Evolutionary conservation across 441 rosid species (phyloP), one percentile per base, ranked within the genome.

Genomic region (Monsonia emarginata): DNA sequence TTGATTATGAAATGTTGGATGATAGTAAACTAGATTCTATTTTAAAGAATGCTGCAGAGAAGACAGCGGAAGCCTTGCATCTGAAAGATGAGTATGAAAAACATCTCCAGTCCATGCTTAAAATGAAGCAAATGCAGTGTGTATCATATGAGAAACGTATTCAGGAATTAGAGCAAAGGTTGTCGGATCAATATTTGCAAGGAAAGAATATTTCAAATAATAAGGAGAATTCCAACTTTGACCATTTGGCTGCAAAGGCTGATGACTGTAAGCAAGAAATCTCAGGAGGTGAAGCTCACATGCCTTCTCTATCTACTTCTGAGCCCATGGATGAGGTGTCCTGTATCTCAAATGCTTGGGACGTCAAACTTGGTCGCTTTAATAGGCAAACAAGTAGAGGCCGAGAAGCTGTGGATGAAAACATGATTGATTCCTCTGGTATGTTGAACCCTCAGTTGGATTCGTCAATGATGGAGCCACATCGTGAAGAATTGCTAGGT

Each of bases 271-370:
- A 88, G 82, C 79, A 72, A 31, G 82, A 84, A 72, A 65, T 61
- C 56, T 78, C 82, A 28, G 76, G 72, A 64, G 82, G 66, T 58
- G 84, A 82, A 76, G 76, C 72, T 63, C 81, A 74, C 66, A 68
- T 81, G 74, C 84, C 82, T 30, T 82, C 64, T 69, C 61, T 71
- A 65, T 84, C 86, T 66, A 74, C 87, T 24, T 74, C 89, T 22
- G 99, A 95, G 77, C 85, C 91, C 70, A 95, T 95, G 99, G 99
- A 91, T 73, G 99, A 86, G 76, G 87, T 91, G 70, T 95, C 99
- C 10, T 91, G 91, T 76, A 80, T 91, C 67, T 87, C 97, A 63
- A 84, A 77, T 82, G 78, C 86, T 26, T 75, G 79, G 66, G 83
- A 85, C 66, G 66, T 74, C 50, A 88, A 85, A 67, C 65, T 83